phyloP scores from a whole-genome alignment of 2,329 filamentous ascomycete genomes.

The Coniella vitis region DNA sequence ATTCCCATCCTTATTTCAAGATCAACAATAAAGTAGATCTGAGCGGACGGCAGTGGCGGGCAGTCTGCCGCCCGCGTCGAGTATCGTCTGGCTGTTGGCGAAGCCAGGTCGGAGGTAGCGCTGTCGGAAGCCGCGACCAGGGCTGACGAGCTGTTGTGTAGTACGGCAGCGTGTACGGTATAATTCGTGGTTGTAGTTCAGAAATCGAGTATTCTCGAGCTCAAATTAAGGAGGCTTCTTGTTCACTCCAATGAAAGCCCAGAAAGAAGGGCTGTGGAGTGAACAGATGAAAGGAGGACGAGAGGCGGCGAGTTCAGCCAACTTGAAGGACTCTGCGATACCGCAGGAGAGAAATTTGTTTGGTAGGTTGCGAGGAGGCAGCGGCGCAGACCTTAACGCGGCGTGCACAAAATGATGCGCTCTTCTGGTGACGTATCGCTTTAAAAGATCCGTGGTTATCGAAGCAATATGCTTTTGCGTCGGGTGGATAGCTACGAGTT shows the following conservation, averaged over 20 bases:
- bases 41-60: constrained; percentile 29
- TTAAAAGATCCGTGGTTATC: too few species aligned
- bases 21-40: constrained; percentile 16
- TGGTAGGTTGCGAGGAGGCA: background rate
- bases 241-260: constrained; percentile 95
- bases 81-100: constrained; percentile 4
- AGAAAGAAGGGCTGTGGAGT: constrained; percentile 85
- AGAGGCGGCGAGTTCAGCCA: constrained; percentile 41
- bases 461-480: background rate
- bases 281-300: constrained; percentile 73
- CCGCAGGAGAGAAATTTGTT: constrained; percentile 7
- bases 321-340: constrained; percentile 25
- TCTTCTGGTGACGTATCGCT: background rate
- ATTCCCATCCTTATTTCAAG: constrained; percentile 13
- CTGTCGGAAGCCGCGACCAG: background rate
- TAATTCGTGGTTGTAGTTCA: background rate
- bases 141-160: background rate
- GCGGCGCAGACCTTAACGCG: background rate
- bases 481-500: background rate
- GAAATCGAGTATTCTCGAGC: constrained; percentile 12
- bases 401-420: background rate
- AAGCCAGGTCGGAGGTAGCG: background rate
- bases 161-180: background rate
- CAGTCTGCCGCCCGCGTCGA: constrained; percentile 26
- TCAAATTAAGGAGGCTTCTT: constrained; percentile 94